These are phyloP conservation scores for Neurospora discreta DNA, from an alignment of 495 filamentous ascomycete species.

Conservation along the genomic window DNA sequence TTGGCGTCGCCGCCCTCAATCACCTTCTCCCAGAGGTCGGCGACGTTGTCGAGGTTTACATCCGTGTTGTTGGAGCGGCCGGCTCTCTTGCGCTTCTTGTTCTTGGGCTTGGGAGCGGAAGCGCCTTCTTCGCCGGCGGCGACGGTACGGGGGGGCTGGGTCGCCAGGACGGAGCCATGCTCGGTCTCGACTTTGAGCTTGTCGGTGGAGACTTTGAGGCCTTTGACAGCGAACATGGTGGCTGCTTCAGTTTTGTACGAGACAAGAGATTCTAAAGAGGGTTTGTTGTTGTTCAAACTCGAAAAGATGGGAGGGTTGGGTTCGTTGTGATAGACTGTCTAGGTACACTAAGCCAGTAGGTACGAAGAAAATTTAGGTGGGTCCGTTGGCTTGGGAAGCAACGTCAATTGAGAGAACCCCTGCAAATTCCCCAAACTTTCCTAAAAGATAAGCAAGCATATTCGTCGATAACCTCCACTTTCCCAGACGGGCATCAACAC, in stretches of 20 bases:
- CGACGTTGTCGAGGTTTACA: constrained; percentile 61
- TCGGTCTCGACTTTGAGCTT: constrained; percentile 58
- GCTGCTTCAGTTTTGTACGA: background rate
- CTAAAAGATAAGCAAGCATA: too few species aligned
- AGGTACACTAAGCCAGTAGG: background rate
- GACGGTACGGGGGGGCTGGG: background rate
- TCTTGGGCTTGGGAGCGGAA: constrained; percentile 15
- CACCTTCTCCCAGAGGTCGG: constrained; percentile 63
- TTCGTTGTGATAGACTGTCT: background rate
- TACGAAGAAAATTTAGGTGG: background rate
- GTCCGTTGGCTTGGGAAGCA: background rate
- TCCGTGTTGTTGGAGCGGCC: constrained; percentile 28
- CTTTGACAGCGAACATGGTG: constrained; percentile 85
- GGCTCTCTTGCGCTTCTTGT: constrained; percentile 50
- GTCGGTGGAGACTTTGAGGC: constrained; percentile 69
- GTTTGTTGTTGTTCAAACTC: background rate
- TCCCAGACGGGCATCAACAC: too few species aligned
- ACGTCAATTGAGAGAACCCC: background rate
- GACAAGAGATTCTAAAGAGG: background rate
- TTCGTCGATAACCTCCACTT: too few species aligned
- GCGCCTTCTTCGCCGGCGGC: constrained; percentile 16
- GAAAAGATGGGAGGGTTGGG: background rate
- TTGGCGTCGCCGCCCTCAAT: constrained; percentile 43
- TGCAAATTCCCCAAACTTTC: background rate
- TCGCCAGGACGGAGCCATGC: constrained; percentile 3